These are phyloP conservation scores for Penicillium bialowiezense DNA, from an alignment of 495 filamentous ascomycete species.

Conservation along the genomic window DNA sequence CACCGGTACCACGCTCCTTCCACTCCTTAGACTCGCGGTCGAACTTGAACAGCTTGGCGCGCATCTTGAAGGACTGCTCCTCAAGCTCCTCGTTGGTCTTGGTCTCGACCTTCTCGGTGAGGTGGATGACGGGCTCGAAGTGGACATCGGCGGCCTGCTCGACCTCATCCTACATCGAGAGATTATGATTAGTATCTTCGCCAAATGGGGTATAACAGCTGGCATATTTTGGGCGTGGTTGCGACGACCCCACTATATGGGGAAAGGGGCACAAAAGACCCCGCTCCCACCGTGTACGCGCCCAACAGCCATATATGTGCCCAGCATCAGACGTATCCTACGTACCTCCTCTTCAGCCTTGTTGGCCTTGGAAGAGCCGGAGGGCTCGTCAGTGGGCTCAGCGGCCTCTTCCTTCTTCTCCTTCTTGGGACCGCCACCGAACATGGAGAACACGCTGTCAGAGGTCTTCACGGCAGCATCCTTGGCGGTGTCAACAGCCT, in stretches of 20 bases:
- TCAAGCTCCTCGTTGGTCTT: constrained; percentile 99
- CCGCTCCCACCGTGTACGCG: constrained; percentile 2
- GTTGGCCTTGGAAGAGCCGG: constrained; percentile 81
- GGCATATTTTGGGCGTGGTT: neutral
- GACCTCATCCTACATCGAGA: constrained; percentile 52
- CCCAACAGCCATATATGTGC: constrained; percentile 3
- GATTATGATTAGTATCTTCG: constrained; percentile 4
- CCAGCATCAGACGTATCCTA: constrained; percentile 19
- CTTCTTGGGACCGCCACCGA: constrained; percentile 84
- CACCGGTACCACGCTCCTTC: constrained; percentile 99
- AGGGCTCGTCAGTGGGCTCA: constrained; percentile 72
- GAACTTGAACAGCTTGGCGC: constrained; percentile 99
- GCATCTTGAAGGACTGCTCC: constrained; percentile 98
- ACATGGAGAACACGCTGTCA: constrained; percentile 92
- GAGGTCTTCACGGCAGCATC: constrained; percentile 56
- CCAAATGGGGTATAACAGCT: neutral
- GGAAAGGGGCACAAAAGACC: constrained; percentile 6
- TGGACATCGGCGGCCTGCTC: constrained; percentile 88
- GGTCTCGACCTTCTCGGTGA: constrained; percentile 93
- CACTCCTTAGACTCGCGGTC: constrained; percentile 86
- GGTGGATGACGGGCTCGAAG: constrained; percentile 92
- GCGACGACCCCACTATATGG: constrained; percentile 7
- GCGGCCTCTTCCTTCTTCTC: constrained; percentile 80
- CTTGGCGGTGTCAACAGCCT: constrained; percentile 45
- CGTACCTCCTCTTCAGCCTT: constrained; percentile 58